A percentile compares a stretch with the other conserved stretches of the same genome.
phyloP scores from a whole-genome alignment of 2,329 filamentous ascomycete species.

The Aspergillus glaucus region DNA sequence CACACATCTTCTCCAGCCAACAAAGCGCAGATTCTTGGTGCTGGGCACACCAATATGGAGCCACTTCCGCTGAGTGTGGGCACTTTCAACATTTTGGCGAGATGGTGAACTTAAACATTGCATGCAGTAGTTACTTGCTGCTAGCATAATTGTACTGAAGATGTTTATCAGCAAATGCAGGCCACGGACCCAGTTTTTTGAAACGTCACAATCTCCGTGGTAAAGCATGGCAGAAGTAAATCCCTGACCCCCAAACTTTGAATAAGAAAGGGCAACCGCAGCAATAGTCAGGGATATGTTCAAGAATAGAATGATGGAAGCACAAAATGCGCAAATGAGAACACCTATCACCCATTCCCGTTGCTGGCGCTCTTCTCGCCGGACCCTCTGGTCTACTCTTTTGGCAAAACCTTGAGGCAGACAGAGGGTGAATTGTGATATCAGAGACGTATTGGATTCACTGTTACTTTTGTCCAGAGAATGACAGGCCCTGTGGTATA shows the following conservation, averaged over 20 bases:
- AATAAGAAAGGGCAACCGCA: background rate
- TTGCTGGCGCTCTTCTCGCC: background rate
- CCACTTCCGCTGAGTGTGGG: constrained; percentile 38
- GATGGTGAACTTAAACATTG: constrained; percentile 48
- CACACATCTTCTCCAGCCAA: constrained; percentile 24
- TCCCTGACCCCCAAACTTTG: too few species aligned
- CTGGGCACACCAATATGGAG: constrained; percentile 41
- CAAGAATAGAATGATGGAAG: background rate
- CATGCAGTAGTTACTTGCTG: constrained; percentile 48
- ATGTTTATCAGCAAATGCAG: constrained; percentile 47
- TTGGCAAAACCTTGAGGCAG: background rate
- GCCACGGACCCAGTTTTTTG: constrained; percentile 4
- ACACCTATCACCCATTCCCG: background rate
- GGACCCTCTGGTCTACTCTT: background rate
- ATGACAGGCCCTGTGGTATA: background rate
- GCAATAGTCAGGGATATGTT: background rate
- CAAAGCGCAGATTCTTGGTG: constrained; percentile 18
- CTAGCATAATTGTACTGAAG: constrained; percentile 40
- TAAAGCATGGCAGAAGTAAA: background rate
- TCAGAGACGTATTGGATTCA: background rate
- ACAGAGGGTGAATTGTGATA: background rate
- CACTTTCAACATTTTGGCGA: constrained; percentile 42
- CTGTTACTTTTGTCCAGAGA: background rate
- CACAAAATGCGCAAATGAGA: background rate
- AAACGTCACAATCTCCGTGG: constrained; percentile 2